phyloP scores from a whole-genome alignment of 108 stramenopile species.

The Cyclotella sp. region DNA sequence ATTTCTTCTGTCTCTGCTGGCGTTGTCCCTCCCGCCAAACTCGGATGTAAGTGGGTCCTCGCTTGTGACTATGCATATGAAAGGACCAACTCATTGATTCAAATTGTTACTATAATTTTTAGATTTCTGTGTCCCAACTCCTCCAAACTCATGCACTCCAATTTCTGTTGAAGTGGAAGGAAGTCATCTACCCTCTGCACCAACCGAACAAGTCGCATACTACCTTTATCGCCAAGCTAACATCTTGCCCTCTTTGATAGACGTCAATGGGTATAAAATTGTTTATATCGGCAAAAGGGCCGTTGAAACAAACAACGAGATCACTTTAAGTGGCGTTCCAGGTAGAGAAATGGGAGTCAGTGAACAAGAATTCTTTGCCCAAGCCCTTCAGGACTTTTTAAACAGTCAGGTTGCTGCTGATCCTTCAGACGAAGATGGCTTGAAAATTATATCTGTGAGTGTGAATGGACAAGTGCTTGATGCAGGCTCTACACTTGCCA shows the following conservation, averaged over 20 bases:
- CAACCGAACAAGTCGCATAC: slow-evolving; percentile 36
- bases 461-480: slow-evolving; percentile 38
- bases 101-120: neutral
- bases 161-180: slow-evolving; percentile 36
- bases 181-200: slow-evolving; percentile 23
- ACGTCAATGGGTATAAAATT: slow-evolving; percentile 32
- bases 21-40: slow-evolving; percentile 23
- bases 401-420: slow-evolving; percentile 13
- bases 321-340: slow-evolving; percentile 40
- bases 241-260: slow-evolving; percentile 26
- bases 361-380: slow-evolving; percentile 41
- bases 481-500: neutral
- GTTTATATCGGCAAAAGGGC: slow-evolving; percentile 37
- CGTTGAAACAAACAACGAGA: slow-evolving; percentile 33
- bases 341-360: slow-evolving; percentile 37
- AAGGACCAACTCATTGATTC: neutral
- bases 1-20: slow-evolving; percentile 22
- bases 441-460: slow-evolving; percentile 37
- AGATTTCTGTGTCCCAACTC: slow-evolving; percentile 40
- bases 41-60: slow-evolving; percentile 29
- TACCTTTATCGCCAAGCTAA: slow-evolving; percentile 29
- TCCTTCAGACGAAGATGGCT: slow-evolving; percentile 24
- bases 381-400: slow-evolving; percentile 33
- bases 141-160: slow-evolving; percentile 39
- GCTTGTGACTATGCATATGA: neutral